Conservation (phyloP, 495 filamentous ascomycete genomes). For the Hapsidospora chrysogenum region DNA sequence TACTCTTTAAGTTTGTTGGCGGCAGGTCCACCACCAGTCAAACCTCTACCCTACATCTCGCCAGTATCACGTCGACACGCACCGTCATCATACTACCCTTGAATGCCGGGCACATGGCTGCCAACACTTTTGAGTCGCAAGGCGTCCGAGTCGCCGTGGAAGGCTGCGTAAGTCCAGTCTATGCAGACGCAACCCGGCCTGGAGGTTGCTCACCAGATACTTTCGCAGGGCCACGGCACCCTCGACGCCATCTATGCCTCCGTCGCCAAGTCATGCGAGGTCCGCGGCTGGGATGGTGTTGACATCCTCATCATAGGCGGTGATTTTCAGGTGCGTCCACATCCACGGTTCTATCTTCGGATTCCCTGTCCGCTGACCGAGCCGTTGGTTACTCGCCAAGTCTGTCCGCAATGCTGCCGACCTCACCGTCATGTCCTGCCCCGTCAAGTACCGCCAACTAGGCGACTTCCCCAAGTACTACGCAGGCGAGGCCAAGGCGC, state of each 20-base stretch:
- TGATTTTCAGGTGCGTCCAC: constrained; percentile 57
- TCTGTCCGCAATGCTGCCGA: constrained; percentile 78
- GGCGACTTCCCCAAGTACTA: constrained; percentile 93
- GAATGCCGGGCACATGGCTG: constrained; percentile 3
- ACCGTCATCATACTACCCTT: too few species aligned
- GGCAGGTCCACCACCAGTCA: too few species aligned
- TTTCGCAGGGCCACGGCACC: constrained; percentile 75
- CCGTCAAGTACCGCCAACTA: constrained; percentile 63
- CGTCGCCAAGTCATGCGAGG: constrained; percentile 40
- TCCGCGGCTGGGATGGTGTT: constrained; percentile 56
- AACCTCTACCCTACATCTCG: too few species aligned
- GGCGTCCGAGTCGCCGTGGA: constrained; percentile 45
- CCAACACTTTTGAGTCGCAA: constrained; percentile 9
- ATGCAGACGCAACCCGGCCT: constrained; percentile 7
- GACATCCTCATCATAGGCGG: constrained; percentile 81
- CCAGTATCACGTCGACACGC: too few species aligned
- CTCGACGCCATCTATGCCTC: constrained; percentile 80
- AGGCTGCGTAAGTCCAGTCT: constrained; percentile 45
- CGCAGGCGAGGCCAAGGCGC: constrained; percentile 55
- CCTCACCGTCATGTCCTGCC: constrained; percentile 72
- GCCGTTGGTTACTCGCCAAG: constrained; percentile 22
- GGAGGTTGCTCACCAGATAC: too few species aligned
- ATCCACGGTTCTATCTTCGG: not conserved
- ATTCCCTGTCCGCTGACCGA: not conserved
- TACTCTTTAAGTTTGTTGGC: too few species aligned